Percentiles rank a stretch among this genome's conserved stretches.
phyloP scores from a whole-genome alignment of 2,329 filamentous ascomycete species.

The Colletotrichum euphorbiae region DNA sequence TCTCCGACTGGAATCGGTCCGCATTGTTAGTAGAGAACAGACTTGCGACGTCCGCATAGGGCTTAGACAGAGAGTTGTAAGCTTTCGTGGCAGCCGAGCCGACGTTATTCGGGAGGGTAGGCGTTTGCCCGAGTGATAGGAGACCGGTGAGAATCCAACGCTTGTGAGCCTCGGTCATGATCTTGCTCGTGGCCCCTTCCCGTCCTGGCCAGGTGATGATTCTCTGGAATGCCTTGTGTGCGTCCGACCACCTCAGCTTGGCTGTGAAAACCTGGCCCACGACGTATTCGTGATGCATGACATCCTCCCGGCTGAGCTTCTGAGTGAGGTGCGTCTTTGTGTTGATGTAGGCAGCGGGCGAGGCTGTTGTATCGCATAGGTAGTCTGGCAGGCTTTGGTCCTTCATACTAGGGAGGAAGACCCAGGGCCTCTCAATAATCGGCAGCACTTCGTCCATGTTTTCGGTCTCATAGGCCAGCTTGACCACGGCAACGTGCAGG shows the following conservation, averaged over 20 bases:
- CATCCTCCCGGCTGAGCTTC: conserved; percentile 60
- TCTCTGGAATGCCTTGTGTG: conserved; percentile 71
- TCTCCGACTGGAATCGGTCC: conserved; percentile 71
- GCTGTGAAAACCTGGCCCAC: conserved; percentile 74
- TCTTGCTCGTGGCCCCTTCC: conserved; percentile 73
- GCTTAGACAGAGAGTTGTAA: conserved; percentile 70
- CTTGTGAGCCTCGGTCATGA: conserved; percentile 92
- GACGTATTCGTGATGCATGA: conserved; percentile 76
- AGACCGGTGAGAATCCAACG: conserved; percentile 87
- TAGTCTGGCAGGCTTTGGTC: conserved; percentile 50
- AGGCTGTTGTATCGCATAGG: conserved; percentile 59
- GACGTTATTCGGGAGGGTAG: conserved; percentile 66
- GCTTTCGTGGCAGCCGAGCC: conserved; percentile 64
- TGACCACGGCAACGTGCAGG: conserved; percentile 68
- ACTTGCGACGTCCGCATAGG: conserved; percentile 77
- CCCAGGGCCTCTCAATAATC: conserved; percentile 73
- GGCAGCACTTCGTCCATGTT: conserved; percentile 66
- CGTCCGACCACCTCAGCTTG: conserved; percentile 70
- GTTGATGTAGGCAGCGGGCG: conserved; percentile 70
- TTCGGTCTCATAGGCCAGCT: conserved; percentile 68
- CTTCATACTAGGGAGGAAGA: conserved; percentile 69
- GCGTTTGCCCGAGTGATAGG: conserved; percentile 73
- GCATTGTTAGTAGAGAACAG: conserved; percentile 71
- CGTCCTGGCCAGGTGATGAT: conserved; percentile 75
- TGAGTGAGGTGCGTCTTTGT: conserved; percentile 67